A percentile compares a stretch with the other conserved stretches of the same genome.
Evolutionary conservation across 2,329 filamentous ascomycete species (phyloP).

Genomic region (Exserohilum turcica): DNA sequence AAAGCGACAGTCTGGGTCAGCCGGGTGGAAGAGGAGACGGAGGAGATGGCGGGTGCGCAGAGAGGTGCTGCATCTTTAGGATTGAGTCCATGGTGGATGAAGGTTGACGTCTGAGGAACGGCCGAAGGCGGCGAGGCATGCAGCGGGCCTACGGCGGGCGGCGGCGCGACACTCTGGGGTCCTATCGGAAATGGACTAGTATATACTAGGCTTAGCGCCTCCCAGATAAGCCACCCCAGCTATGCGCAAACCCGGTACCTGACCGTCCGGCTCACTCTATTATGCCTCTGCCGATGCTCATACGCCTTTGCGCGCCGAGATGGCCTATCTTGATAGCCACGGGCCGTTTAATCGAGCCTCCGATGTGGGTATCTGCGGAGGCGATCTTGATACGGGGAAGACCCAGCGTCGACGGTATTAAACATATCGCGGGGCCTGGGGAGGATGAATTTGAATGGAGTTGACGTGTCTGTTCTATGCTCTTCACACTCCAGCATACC

Average conservation of each 20-base stretch:
- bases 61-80: neutral
- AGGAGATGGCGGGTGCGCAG: neutral
- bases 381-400: neutral
- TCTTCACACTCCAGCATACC: neutral
- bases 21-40: neutral
- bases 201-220: neutral
- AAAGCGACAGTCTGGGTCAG: neutral
- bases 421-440: neutral
- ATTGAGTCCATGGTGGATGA: constrained; percentile 6
- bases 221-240: neutral
- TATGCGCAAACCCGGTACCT: neutral
- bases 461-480: neutral
- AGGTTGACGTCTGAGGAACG: neutral
- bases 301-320: constrained; percentile 13
- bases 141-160: constrained; percentile 23
- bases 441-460: neutral
- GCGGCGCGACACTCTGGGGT: constrained; percentile 12
- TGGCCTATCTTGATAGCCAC: constrained; percentile 21
- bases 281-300: neutral
- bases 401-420: neutral
- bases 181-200: constrained; percentile 19
- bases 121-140: constrained; percentile 11
- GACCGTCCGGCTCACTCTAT: neutral
- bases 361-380: neutral
- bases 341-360: neutral